These are phyloP conservation scores for Coffea canephora DNA, from an alignment of 257 asterid species.

Conservation along the genomic window DNA sequence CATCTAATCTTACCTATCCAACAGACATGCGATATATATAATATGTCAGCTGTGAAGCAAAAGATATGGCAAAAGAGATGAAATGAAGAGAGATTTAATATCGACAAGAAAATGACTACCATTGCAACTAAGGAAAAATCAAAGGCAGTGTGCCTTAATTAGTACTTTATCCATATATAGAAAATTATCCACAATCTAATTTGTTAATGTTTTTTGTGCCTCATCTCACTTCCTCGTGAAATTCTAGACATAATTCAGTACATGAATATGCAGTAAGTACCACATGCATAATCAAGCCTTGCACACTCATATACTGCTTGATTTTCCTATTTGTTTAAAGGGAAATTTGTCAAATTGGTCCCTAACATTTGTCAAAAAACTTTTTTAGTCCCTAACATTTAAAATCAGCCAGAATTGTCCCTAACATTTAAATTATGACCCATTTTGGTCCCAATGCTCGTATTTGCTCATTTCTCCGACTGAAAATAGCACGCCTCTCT, in stretches of 20 bases:
- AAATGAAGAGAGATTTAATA: neutral
- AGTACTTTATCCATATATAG: neutral
- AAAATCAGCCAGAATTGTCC: too few species aligned
- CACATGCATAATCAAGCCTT: neutral
- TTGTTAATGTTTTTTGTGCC: neutral
- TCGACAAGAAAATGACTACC: neutral
- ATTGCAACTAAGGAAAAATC: neutral
- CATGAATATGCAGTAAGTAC: neutral
- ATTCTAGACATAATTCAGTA: neutral
- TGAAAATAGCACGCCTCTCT: too few species aligned
- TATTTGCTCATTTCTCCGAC: too few species aligned
- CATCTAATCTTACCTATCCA: conserved; percentile 70
- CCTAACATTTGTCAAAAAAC: too few species aligned
- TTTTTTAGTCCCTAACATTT: too few species aligned
- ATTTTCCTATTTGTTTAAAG: neutral
- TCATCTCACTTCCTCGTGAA: neutral
- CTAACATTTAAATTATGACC: too few species aligned
- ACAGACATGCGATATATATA: conserved; percentile 15
- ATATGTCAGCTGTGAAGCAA: neutral
- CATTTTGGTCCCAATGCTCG: too few species aligned
- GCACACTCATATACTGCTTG: neutral
- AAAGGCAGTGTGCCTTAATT: neutral
- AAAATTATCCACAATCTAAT: neutral
- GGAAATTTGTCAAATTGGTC: too few species aligned
- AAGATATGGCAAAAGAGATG: neutral